phyloP scores from a whole-genome alignment of 2,329 filamentous ascomycete species.

The Aspergillus piperis region DNA sequence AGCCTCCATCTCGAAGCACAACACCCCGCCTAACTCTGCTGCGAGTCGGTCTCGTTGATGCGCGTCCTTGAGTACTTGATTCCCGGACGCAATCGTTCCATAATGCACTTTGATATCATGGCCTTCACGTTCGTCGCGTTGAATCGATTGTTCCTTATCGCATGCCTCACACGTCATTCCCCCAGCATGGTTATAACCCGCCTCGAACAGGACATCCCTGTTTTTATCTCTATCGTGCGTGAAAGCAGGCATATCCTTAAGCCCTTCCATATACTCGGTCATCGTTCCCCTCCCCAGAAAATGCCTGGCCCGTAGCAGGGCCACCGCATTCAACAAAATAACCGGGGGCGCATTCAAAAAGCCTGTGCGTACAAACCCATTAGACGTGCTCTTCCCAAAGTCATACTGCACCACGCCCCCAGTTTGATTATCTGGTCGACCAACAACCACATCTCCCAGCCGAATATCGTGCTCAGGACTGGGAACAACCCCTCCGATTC shows the following conservation, averaged over 20 bases:
- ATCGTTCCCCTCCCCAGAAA: neutral
- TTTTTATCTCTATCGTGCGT: too few species aligned
- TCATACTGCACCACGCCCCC: constrained; percentile 16
- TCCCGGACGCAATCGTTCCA: constrained; percentile 11
- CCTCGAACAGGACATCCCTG: too few species aligned
- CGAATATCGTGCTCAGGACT: constrained; percentile 1
- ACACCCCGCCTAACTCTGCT: neutral
- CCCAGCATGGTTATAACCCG: neutral
- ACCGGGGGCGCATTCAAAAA: constrained; percentile 8
- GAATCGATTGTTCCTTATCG: neutral
- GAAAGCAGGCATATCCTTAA: neutral
- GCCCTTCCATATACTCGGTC: neutral
- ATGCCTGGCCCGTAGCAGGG: neutral
- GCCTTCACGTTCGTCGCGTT: neutral
- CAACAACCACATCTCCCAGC: constrained; percentile 13
- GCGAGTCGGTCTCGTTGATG: constrained; percentile 5
- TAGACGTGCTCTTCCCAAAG: constrained; percentile 8
- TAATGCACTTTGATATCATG: constrained; percentile 7
- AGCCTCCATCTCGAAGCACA: constrained; percentile 19
- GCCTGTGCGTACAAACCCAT: constrained; percentile 5
- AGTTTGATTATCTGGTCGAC: neutral
- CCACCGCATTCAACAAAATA: neutral
- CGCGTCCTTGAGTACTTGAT: constrained; percentile 10
- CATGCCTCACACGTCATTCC: neutral
- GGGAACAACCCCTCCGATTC: constrained; percentile 14